These are phyloP conservation scores for Colletotrichum sp. DNA, from an alignment of 2,329 filamentous ascomycete genomes.

Conservation along the genomic window DNA sequence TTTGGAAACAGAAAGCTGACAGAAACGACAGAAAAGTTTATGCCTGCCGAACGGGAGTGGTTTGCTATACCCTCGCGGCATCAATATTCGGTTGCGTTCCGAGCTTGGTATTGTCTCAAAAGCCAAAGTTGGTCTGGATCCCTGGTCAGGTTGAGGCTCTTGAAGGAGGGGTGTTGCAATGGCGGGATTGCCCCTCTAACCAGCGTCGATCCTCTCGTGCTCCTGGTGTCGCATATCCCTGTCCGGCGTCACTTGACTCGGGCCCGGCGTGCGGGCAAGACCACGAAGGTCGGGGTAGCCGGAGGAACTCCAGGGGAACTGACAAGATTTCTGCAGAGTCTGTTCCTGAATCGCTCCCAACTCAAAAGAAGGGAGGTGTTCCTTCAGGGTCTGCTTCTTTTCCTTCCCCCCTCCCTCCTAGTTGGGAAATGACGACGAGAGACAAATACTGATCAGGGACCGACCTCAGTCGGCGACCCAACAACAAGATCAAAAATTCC, in stretches of 20 bases:
- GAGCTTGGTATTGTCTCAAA: slow-evolving; percentile 13
- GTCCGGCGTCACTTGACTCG: slow-evolving; percentile 2
- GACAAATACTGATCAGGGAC: neutral
- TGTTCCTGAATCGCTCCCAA: neutral
- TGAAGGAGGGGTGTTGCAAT: neutral
- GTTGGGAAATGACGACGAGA: neutral
- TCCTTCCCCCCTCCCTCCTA: neutral
- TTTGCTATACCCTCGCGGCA: slow-evolving; percentile 6
- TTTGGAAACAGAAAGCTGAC: slow-evolving; percentile 15
- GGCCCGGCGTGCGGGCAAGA: neutral
- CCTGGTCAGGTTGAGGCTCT: neutral
- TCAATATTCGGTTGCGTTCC: slow-evolving; percentile 12
- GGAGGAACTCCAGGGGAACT: neutral
- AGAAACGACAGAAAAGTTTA: neutral
- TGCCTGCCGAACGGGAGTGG: neutral
- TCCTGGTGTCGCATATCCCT: slow-evolving; percentile 16
- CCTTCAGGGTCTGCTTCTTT: neutral
- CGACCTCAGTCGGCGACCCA: neutral
- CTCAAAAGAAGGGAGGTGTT: neutral
- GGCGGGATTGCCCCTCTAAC: neutral
- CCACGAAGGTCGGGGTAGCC: neutral
- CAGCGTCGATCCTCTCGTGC: slow-evolving; percentile 1
- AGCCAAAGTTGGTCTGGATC: neutral
- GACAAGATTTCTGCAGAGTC: neutral
- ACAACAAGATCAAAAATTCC: neutral